A percentile compares a stretch with the other conserved stretches of the same genome.
These are phyloP conservation scores for Cyberlindnera meyerae DNA, from an alignment of 805 yeast genomes.

Conservation along the genomic window DNA sequence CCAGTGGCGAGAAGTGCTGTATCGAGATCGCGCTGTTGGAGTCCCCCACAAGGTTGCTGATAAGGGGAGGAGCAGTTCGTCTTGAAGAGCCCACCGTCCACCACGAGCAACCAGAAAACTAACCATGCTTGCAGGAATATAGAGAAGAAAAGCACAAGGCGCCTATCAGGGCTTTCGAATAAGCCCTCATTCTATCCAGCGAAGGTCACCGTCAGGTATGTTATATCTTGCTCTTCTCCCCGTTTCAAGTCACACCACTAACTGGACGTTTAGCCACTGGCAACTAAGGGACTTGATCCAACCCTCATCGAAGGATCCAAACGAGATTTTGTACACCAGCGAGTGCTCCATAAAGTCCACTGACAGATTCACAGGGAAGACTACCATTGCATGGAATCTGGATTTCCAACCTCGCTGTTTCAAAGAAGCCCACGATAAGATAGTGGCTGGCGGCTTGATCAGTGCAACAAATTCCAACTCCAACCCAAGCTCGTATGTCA, in stretches of 20 bases:
- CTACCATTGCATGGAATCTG: conserved; percentile 39
- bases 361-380: conserved; percentile 34
- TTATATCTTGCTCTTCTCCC: conserved; percentile 14
- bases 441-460: conserved; percentile 51
- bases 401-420: conserved; percentile 71
- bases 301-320: conserved; percentile 36
- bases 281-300: conserved; percentile 74
- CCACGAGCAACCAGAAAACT: conserved; percentile 1
- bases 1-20: too few species aligned
- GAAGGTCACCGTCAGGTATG: conserved; percentile 33
- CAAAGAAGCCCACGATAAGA: conserved; percentile 47
- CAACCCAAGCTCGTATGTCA: conserved; percentile 5
- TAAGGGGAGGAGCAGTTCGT: too few species aligned
- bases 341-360: conserved; percentile 47
- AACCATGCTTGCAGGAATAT: conserved; percentile 3
- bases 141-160: conserved; percentile 10
- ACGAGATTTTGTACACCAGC: conserved; percentile 53
- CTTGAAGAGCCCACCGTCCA: too few species aligned
- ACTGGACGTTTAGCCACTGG: conserved; percentile 48
- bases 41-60: not conserved
- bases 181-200: conserved; percentile 25
- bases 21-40: too few species aligned
- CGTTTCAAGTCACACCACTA: too few species aligned
- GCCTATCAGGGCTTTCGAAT: conserved; percentile 14
- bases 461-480: conserved; percentile 26